Base-by-base conservation (phyloP, 2,329 filamentous ascomycete species). In the Neofusicoccum sp. region DNA sequence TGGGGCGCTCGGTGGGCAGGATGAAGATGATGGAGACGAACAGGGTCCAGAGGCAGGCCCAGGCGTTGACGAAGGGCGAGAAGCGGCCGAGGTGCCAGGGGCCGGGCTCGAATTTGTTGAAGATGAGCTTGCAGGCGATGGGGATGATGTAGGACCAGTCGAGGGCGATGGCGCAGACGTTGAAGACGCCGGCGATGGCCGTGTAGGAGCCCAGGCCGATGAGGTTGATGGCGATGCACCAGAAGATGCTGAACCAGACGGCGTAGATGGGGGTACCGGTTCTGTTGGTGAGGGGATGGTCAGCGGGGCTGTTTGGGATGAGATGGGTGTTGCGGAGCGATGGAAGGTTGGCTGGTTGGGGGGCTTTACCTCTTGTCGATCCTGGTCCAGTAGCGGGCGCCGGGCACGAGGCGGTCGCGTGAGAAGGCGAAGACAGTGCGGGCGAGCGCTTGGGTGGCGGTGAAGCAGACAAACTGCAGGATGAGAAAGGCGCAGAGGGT, bases 81-180 rank as follows among this genome's bases (percentile, higher is more conserved):
- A 61, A 33, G 26, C 51, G 60, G 16, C 64, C 64, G 61, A 65
- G 57, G 47, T 65, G 36, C 59, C 62, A 65, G 12, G 63, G 63
- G 26, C 63, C 63, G 6, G 60, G 62, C 51, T 64, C 51, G 45
- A 65, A 85, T 26, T 61, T 60, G 12, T 86, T 86, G 63, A 89
- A 89, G 77, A 89, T 88, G 31, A 82, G 78, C 79, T 87, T 87
- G 77, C 89, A 89, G 20, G 88, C 71, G 65, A 85, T 83, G 30
- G 82, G 82, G 62, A 85, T 84, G 70, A 79, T 80, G 73, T 85
- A 85, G 54, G 76, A 79, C 79, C 80, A 81, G 66, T 84, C 80
- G 28, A 84, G 75, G 34, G 81, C 80, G 63, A 84, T 84, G 63
- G 82, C 80, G 66, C 79, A 82, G 44, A 82, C 71, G 68, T 82